Conservation (phyloP, 2,329 filamentous ascomycete genomes). For the Colletotrichum sp. region DNA sequence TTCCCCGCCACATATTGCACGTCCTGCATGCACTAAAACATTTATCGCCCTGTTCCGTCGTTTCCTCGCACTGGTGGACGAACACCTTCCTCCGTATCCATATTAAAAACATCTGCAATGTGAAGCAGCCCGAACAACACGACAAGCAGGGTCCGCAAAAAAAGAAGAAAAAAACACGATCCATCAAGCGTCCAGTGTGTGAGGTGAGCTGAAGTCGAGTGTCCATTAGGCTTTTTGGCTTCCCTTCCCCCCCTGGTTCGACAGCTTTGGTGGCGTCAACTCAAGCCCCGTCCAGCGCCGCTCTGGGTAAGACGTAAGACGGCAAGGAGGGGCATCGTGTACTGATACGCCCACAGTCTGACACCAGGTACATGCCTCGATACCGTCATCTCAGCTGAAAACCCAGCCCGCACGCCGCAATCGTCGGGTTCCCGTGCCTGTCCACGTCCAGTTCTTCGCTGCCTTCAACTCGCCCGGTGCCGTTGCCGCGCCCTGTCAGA, state of each 20-base stretch:
- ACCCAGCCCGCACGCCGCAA: not conserved
- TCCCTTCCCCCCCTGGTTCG: not conserved
- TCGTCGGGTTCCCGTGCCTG: not conserved
- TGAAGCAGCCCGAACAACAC: not conserved
- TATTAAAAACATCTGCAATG: not conserved
- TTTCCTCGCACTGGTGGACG: not conserved
- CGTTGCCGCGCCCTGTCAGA: not conserved
- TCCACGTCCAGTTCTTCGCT: not conserved
- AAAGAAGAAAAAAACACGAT: not conserved
- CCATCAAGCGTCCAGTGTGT: not conserved
- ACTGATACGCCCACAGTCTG: not conserved
- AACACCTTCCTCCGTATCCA: not conserved
- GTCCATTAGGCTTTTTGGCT: not conserved
- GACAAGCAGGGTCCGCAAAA: not conserved
- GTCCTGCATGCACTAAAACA: not conserved
- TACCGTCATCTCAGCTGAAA: not conserved
- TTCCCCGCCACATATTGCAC: not conserved
- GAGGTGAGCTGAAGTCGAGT: not conserved
- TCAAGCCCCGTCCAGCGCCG: not conserved
- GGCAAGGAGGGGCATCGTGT: not conserved
- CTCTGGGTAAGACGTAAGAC: not conserved
- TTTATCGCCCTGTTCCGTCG: not conserved
- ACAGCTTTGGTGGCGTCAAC: not conserved
- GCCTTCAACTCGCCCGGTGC: not conserved
- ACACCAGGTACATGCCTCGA: not conserved